phyloP scores from a whole-genome alignment of 2,329 filamentous ascomycete species.

The Cordyceps tenuipes region DNA sequence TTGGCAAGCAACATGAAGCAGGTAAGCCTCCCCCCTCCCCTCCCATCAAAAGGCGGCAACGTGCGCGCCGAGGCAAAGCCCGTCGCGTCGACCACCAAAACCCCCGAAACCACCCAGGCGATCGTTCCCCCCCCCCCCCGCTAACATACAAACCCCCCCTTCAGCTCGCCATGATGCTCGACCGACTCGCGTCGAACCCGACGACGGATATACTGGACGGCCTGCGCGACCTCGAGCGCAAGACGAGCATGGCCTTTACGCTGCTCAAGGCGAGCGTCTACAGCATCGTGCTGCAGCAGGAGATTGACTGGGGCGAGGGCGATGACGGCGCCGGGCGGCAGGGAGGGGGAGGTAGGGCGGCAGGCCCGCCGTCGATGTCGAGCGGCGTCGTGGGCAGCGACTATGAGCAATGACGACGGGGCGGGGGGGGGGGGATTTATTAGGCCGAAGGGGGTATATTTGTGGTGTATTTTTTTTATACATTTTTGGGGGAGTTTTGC shows the following conservation, averaged over 20 bases:
- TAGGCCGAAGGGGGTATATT: too few species aligned
- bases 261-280: conserved; percentile 97
- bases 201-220: conserved; percentile 79
- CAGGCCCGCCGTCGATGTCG: not conserved
- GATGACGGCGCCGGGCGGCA: conserved; percentile 23
- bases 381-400: conserved; percentile 7
- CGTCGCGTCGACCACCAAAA: not conserved
- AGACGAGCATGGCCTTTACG: conserved; percentile 91
- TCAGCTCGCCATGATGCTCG: conserved; percentile 53
- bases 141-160: not conserved
- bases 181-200: conserved; percentile 59
- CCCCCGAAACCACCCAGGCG: too few species aligned
- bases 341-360: conserved; percentile 12
- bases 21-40: conserved; percentile 38
- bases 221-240: conserved; percentile 79
- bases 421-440: too few species aligned
- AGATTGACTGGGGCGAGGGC: conserved; percentile 67
- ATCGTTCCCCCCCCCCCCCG: too few species aligned
- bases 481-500: not conserved
- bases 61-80: too few species aligned
- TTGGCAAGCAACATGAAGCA: conserved; percentile 86
- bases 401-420: not conserved
- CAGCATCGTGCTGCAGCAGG: conserved; percentile 95
- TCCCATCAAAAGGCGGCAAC: too few species aligned
- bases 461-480: not conserved